These are phyloP conservation scores for Aspergillus ochraceus DNA, from an alignment of 2,329 filamentous ascomycete genomes.

Conservation along the genomic window DNA sequence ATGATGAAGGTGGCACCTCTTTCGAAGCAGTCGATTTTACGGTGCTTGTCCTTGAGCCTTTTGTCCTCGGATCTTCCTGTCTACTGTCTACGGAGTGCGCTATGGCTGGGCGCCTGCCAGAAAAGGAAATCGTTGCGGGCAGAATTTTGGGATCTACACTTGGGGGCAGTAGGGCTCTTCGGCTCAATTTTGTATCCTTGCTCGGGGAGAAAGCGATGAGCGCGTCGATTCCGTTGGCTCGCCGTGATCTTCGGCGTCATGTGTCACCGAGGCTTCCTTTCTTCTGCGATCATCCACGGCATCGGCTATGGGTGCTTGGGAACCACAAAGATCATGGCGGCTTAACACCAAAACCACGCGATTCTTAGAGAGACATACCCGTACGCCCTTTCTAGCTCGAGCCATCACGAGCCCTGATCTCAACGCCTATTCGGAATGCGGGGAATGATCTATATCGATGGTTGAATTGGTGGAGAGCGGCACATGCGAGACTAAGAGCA, in stretches of 20 bases:
- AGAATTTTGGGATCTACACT: slow-evolving; percentile 7
- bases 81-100: neutral
- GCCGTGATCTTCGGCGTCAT: slow-evolving; percentile 14
- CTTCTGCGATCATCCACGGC: slow-evolving; percentile 9
- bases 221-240: slow-evolving; percentile 1
- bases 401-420: neutral
- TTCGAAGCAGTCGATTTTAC: neutral
- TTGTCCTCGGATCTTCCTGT: neutral
- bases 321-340: slow-evolving; percentile 4
- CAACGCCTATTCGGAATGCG: neutral
- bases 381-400: neutral
- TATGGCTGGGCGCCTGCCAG: slow-evolving; percentile 1
- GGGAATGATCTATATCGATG: neutral
- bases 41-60: neutral
- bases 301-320: slow-evolving; percentile 10
- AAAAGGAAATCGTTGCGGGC: slow-evolving; percentile 11
- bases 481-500: neutral
- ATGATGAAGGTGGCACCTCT: slow-evolving; percentile 16
- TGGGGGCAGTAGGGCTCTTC: neutral
- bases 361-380: neutral
- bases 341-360: neutral
- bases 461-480: neutral
- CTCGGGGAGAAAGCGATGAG: neutral
- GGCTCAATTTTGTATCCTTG: neutral
- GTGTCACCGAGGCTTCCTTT: slow-evolving; percentile 27